A percentile compares a stretch with the other conserved stretches of the same genome.
phyloP scores from a whole-genome alignment of 73 alveolate genomes.

The Halteria grandinella region DNA sequence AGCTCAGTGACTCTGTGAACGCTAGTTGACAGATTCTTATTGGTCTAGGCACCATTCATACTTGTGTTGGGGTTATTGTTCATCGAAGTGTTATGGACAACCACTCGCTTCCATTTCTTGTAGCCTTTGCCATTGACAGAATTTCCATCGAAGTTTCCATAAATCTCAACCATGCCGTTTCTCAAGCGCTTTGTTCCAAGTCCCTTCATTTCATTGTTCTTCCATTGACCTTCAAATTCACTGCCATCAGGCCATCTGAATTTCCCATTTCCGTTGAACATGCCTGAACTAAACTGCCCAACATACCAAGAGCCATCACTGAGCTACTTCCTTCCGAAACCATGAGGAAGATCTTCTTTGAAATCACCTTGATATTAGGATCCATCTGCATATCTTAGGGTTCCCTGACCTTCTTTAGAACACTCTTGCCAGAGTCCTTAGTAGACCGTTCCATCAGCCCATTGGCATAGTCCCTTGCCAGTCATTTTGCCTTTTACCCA shows the following conservation, averaged over 20 bases:
- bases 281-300: constrained; percentile 60
- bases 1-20: constrained; percentile 39
- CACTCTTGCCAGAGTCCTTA: constrained; percentile 74
- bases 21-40: neutral
- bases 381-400: constrained; percentile 42
- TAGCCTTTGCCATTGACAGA: constrained; percentile 57
- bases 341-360: constrained; percentile 50
- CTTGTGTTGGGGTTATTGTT: too few relatives aligned
- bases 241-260: constrained; percentile 80
- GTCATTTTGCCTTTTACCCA: constrained; percentile 67
- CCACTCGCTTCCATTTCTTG: constrained; percentile 47
- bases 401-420: constrained; percentile 47
- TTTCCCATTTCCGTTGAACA: constrained; percentile 72
- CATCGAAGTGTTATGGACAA: too few relatives aligned
- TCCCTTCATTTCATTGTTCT: constrained; percentile 71
- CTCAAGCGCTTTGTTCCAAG: constrained; percentile 48
- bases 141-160: constrained; percentile 40
- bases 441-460: constrained; percentile 83
- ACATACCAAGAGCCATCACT: constrained; percentile 46
- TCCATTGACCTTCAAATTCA: constrained; percentile 75
- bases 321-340: constrained; percentile 47
- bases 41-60: neutral
- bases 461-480: constrained; percentile 71
- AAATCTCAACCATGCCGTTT: constrained; percentile 39
- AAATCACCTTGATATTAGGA: constrained; percentile 39